Base-by-base conservation (phyloP, 2,329 filamentous ascomycete species). In the Pseudocercospora pini-densiflorae region DNA sequence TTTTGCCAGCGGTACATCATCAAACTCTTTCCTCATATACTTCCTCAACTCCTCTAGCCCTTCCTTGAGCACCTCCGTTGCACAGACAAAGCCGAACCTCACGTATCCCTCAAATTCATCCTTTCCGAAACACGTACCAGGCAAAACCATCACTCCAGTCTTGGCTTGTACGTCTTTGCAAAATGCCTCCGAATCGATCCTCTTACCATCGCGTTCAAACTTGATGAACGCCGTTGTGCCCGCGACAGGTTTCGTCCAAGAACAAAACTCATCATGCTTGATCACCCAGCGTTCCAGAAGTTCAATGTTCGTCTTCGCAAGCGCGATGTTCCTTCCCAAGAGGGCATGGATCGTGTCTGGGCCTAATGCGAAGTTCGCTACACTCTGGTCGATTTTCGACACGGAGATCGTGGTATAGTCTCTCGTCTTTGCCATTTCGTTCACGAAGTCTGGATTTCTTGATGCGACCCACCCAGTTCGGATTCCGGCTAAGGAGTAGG, bases 381-480 rank as follows among this genome's bases (percentile, higher is more conserved):
- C 84, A 59, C 87, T 86, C 76, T 97, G 92, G 76, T 96, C 92
- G 6, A 97, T 81, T 74, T 90, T 88, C n/a, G 91, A 92, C 0
- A 96, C 92, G 45, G 90, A 91, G 73, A 96, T 96, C 27, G 91
- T 93, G 3, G 92, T 96, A 81, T 95, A 96, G 77, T 95, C 90
- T 47, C 92, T 84, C 1, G 89, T 89, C 14, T 82, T 79, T 10
- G 89, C 88, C 68, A 91, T 84, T 14, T 84, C 81, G 59, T 89
- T 85, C 61, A 94, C 85, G 63, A 96, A 83, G 0, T 81, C 79
- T 5, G 77, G 75, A 77, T 88, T 87, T 27, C 87, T 87, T 14
- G 89, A 90, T 3, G 91, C 92, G 65, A 94, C 84, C 93, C 93
- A 97, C 33, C 93, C 93, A 1, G 94, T 79, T 0, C 93, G 88